phyloP scores from a whole-genome alignment of 768 basidiomycete species.

The Trametes maxima region DNA sequence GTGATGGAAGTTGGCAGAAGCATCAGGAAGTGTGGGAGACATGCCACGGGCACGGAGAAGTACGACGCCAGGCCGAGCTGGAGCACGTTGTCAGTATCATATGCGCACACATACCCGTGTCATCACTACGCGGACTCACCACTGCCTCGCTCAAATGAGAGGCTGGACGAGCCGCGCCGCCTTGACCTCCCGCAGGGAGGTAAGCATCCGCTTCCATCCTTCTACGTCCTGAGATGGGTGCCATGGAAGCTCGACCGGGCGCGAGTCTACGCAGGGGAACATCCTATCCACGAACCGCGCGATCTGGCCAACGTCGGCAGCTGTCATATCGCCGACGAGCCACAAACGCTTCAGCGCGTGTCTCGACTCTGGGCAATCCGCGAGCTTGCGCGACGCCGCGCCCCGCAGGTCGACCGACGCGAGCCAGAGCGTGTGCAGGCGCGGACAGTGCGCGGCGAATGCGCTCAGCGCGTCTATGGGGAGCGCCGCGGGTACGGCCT shows the following conservation, averaged over 20 bases:
- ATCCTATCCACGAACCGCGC: constrained; percentile 10
- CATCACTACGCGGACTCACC: too few relatives aligned
- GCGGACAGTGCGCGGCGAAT: constrained; percentile 2
- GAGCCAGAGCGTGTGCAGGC: constrained; percentile 5
- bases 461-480: constrained; percentile 9
- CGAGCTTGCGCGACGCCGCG: not conserved
- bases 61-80: too few relatives aligned
- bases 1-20: too few relatives aligned
- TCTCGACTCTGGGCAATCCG: not conserved
- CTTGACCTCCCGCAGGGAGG: not conserved
- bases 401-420: constrained; percentile 9
- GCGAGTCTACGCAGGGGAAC: constrained; percentile 4
- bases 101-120: too few relatives aligned
- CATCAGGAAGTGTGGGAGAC: too few relatives aligned
- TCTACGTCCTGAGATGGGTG: not conserved
- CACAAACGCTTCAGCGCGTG: not conserved
- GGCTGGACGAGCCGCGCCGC: too few relatives aligned
- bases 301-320: not conserved
- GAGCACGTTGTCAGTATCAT: too few relatives aligned
- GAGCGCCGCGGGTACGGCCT: constrained; percentile 1
- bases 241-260: constrained; percentile 7
- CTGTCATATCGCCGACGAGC: not conserved
- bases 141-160: too few relatives aligned
- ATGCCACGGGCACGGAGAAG: too few relatives aligned
- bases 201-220: constrained; percentile 2